Conservation (phyloP, 2,329 filamentous ascomycete species). For the Epichloe amarillans region DNA sequence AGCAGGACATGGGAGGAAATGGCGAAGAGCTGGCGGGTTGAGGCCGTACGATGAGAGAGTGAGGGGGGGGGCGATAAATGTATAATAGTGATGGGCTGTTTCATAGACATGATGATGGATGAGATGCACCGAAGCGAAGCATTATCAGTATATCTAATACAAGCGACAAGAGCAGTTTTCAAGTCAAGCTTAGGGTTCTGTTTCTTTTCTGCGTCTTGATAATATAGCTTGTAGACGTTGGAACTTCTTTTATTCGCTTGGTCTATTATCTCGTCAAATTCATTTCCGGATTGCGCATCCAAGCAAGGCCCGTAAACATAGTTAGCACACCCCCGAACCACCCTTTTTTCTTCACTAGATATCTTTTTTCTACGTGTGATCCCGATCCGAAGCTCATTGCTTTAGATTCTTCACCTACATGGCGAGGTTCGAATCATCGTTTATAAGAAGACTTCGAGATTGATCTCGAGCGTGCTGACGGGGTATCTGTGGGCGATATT, state of each 20-base stretch:
- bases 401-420: slow-evolving; percentile 1
- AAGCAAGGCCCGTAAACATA: neutral
- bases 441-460: slow-evolving; percentile 84
- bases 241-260: slow-evolving; percentile 3
- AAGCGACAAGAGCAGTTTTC: neutral
- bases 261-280: slow-evolving; percentile 14
- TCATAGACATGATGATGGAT: neutral
- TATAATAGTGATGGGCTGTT: neutral
- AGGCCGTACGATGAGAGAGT: neutral
- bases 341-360: no score
- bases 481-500: slow-evolving; percentile 48
- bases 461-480: slow-evolving; percentile 86
- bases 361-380: no score
- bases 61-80: neutral
- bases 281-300: slow-evolving; percentile 6
- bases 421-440: neutral
- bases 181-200: neutral
- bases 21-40: neutral
- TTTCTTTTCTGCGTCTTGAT: neutral
- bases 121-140: neutral
- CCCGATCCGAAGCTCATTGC: neutral
- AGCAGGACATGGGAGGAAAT: neutral
- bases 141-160: neutral
- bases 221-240: neutral
- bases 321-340: neutral